Conservation (phyloP, 495 filamentous ascomycete species). For the Astrothelium macrocarpum region DNA sequence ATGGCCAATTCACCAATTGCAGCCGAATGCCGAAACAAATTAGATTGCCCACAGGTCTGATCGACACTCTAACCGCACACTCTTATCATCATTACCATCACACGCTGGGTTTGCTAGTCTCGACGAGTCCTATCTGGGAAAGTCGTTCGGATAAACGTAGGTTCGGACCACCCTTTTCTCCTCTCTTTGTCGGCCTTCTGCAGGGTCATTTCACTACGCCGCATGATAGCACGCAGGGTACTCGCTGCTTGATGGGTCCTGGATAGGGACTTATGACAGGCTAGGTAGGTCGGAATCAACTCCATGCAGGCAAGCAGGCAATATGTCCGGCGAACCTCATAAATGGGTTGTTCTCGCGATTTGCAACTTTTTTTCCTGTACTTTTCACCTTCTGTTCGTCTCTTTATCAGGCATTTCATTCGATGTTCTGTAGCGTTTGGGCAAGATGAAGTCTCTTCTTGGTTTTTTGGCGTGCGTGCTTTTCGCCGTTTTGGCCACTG, state of each 20-base stretch:
- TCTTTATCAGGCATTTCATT: not conserved
- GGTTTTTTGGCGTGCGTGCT: not conserved
- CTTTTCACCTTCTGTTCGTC: not conserved
- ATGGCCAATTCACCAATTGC: too few species aligned
- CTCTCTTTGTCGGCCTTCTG: not conserved
- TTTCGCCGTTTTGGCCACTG: not conserved
- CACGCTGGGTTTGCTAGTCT: not conserved
- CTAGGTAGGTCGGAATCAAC: not conserved
- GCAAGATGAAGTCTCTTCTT: not conserved
- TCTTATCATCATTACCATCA: not conserved
- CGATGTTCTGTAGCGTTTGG: not conserved
- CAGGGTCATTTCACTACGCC: not conserved
- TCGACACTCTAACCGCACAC: not conserved
- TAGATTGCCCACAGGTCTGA: not conserved
- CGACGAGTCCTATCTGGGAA: not conserved
- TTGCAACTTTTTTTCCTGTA: not conserved
- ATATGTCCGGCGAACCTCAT: too few species aligned
- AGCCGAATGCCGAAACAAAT: not conserved
- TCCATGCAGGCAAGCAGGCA: not conserved
- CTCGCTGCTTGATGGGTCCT: not conserved
- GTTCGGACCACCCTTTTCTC: not conserved
- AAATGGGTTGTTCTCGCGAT: too few species aligned
- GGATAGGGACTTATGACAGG: not conserved
- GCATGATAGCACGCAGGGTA: not conserved
- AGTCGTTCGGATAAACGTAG: not conserved